Conservation (phyloP, 179 eudicot genomes). For the Actinidia arguta region DNA sequence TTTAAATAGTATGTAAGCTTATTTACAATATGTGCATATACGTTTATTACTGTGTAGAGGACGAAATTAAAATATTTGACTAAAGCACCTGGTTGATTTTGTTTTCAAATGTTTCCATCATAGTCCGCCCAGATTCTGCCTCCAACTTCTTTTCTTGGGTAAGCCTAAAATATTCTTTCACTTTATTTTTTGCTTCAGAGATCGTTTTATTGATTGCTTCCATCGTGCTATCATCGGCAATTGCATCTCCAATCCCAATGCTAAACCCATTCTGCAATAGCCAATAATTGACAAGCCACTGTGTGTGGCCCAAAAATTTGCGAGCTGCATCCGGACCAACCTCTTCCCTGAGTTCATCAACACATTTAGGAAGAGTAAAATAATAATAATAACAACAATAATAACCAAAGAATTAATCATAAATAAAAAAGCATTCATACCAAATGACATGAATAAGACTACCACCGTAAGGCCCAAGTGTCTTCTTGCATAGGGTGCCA, state of each 20-base stretch:
- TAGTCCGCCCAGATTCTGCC: constrained; percentile 99
- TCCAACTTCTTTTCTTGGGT: constrained; percentile 87
- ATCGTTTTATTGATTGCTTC: constrained; percentile 91
- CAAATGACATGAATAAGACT: constrained; percentile 99
- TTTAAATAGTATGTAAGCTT: background rate
- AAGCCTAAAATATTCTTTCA: constrained; percentile 79
- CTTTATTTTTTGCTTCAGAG: constrained; percentile 90
- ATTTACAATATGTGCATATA: background rate
- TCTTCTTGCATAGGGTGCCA: constrained; percentile 95
- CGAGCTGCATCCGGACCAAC: constrained; percentile 99
- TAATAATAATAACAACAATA: too few species aligned
- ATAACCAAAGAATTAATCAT: too few species aligned
- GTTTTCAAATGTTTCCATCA: constrained; percentile 99
- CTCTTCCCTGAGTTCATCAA: constrained; percentile 73
- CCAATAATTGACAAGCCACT: constrained; percentile 99
- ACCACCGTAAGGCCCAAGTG: constrained; percentile 90
- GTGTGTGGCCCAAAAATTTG: constrained; percentile 97
- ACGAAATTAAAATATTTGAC: background rate
- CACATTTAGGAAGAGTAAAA: constrained; percentile 12
- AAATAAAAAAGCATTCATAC: constrained; percentile 36
- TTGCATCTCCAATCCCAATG: constrained; percentile 98
- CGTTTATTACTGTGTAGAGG: background rate
- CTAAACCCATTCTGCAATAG: constrained; percentile 93
- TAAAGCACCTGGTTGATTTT: constrained; percentile 88
- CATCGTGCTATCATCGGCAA: constrained; percentile 99